Evolutionary conservation across 768 basidiomycete species (phyloP), one percentile per base, ranked within the genome.

Genomic region (Nidularia sp.): DNA sequence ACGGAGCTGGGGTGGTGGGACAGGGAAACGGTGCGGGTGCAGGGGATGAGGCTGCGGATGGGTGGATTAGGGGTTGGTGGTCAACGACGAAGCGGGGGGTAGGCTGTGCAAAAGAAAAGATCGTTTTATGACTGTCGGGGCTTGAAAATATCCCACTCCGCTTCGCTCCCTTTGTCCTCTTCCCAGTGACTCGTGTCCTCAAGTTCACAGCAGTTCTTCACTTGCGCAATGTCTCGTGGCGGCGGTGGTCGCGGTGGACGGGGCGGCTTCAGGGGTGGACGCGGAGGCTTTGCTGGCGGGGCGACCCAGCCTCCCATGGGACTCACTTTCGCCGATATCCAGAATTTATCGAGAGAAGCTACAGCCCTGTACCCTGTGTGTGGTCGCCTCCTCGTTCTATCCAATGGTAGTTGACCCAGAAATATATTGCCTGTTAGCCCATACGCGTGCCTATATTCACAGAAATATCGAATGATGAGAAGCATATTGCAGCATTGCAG

Each of bases 351-450:
- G 13, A 75, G 86, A 52, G 91, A 92, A 66, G 85, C 77, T 52
- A 85, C 86, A 39, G 83, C 83, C 31, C 70, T 91, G 64, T 93
- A 91, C 72, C 91, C 91, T 47, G 90, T 91, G 77, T 70, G 88
- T 69, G 64, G 55, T 56, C 58, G 56, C 54, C 50, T 53, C 54
- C 18, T 18, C 18, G 18, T 18, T 18, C 18, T 18, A 18, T 18
- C 18, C 18, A 18, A 18, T 18, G 18, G 18, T 18, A 18, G 18
- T 18, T 18, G 18, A 18, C 18, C 18, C 18, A 18, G 18, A 18
- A 18, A 18, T 18, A 18, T 18, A 18, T 18, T 18, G 18, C 18
- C 18, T 18, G 62, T 49, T 72, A 93, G 90, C 70, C 81, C 29
- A 75, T 84, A 65, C 80, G 80, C 41, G 70, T 90, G 4, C 91